These are phyloP conservation scores for Neonectria ditissima DNA, from an alignment of 2,329 filamentous ascomycete genomes.

Conservation along the genomic window DNA sequence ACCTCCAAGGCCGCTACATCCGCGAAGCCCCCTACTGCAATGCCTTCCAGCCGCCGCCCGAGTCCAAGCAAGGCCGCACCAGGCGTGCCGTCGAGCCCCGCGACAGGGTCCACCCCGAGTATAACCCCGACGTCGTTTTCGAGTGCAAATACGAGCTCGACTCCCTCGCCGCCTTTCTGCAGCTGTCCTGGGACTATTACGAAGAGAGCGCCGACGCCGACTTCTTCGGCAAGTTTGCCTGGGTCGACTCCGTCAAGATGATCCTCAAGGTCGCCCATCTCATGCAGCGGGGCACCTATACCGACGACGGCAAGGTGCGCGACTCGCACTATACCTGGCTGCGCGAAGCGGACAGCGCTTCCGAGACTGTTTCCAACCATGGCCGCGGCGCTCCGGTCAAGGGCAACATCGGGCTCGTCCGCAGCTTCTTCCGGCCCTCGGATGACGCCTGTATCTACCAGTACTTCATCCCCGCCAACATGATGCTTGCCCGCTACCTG, in stretches of 20 bases:
- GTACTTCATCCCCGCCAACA: conserved; percentile 90
- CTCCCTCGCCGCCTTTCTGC: conserved; percentile 87
- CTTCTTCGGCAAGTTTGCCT: conserved; percentile 79
- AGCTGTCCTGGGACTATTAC: conserved; percentile 84
- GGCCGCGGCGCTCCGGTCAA: conserved; percentile 86
- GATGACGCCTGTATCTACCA: conserved; percentile 90
- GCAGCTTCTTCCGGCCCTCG: conserved; percentile 89
- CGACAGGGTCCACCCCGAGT: conserved; percentile 72
- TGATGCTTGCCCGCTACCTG: conserved; percentile 80
- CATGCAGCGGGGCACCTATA: conserved; percentile 82
- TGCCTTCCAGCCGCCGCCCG: conserved; percentile 88
- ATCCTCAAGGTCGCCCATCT: conserved; percentile 76
- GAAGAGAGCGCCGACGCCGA: conserved; percentile 76
- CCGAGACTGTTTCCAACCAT: conserved; percentile 82
- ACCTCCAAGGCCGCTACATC: conserved; percentile 80
- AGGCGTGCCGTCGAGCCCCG: conserved; percentile 46
- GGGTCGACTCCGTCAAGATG: conserved; percentile 77
- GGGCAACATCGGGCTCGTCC: conserved; percentile 82
- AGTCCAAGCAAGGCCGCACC: conserved; percentile 60
- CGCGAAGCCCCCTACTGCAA: conserved; percentile 86
- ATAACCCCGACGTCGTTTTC: conserved; percentile 79
- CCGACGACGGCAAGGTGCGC: conserved; percentile 66
- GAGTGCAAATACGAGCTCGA: conserved; percentile 98
- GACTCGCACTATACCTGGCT: conserved; percentile 79
- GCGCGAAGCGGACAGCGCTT: conserved; percentile 76